Evolutionary conservation across 495 filamentous ascomycete species (phyloP).

Genomic region (Cercophora sp.): DNA sequence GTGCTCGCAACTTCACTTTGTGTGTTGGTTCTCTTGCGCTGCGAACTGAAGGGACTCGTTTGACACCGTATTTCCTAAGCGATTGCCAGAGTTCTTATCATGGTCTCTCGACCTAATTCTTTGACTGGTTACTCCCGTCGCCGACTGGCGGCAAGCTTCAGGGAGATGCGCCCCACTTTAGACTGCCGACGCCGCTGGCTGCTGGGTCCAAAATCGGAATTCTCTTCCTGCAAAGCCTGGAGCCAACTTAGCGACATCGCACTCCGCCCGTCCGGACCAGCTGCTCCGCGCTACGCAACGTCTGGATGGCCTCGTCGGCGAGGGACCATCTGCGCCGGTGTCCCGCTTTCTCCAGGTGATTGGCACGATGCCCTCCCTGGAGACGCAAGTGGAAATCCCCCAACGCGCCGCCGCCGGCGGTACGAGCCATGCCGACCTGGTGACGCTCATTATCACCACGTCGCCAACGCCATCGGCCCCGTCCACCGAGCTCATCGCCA

Average conservation of each 20-base stretch:
- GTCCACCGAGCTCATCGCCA: slow-evolving; percentile 38
- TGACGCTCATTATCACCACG: slow-evolving; percentile 46
- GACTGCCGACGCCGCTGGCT: not conserved
- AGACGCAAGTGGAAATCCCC: too few species aligned
- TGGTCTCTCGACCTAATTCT: too few species aligned
- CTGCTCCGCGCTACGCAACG: not conserved
- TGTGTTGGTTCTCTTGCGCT: too few species aligned
- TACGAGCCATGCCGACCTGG: slow-evolving; percentile 15
- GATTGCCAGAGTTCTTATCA: too few species aligned
- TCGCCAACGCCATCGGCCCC: slow-evolving; percentile 47
- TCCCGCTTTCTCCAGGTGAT: slow-evolving; percentile 2
- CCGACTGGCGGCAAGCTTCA: not conserved
- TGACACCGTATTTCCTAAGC: too few species aligned
- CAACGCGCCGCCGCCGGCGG: not conserved
- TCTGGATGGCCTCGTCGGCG: slow-evolving; percentile 8
- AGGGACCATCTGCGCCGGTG: not conserved
- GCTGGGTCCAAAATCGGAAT: not conserved
- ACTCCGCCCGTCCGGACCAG: not conserved
- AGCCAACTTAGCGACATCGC: not conserved
- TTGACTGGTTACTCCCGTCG: too few species aligned
- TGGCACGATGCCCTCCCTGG: slow-evolving; percentile 12
- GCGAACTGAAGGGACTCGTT: too few species aligned
- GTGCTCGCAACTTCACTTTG: too few species aligned
- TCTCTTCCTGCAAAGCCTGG: not conserved
- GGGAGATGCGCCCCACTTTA: not conserved